phyloP scores from a whole-genome alignment of 495 filamentous ascomycete species.

The Diplogelasinospora grovesii region DNA sequence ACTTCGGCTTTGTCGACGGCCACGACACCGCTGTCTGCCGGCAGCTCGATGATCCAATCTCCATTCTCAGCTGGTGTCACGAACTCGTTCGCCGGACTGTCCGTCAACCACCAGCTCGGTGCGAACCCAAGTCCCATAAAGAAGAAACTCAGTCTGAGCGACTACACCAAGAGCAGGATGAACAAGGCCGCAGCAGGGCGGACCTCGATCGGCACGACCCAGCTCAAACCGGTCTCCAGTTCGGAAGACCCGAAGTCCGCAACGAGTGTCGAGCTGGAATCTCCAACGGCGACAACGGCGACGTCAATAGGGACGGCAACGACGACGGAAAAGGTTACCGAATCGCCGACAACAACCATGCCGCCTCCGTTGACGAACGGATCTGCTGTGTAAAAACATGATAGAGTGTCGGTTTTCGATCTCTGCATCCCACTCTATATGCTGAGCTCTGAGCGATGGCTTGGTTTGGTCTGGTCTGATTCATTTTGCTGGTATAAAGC shows the following conservation, averaged over 20 bases:
- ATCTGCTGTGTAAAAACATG: conserved; percentile 21
- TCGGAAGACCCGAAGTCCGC: conserved; percentile 39
- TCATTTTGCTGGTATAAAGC: no score
- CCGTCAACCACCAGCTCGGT: conserved; percentile 35
- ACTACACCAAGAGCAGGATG: conserved; percentile 54
- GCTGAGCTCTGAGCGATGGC: no score
- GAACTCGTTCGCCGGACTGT: conserved; percentile 36
- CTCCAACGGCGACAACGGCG: conserved; percentile 25
- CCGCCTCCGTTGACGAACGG: conserved; percentile 5
- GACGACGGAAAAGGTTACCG: no score
- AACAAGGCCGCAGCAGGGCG: conserved; percentile 37
- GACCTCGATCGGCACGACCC: conserved; percentile 26
- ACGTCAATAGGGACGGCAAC: conserved; percentile 20
- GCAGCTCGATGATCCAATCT: conserved; percentile 42
- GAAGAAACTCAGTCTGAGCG: conserved; percentile 70
- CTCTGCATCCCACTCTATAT: no score
- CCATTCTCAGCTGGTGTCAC: conserved; percentile 37
- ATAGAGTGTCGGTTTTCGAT: conserved; percentile 10
- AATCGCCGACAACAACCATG: no score
- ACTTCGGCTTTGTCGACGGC: conserved; percentile 22
- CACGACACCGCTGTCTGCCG: conserved; percentile 39
- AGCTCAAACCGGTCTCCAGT: conserved; percentile 27
- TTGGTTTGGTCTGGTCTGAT: no score
- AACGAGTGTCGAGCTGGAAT: conserved; percentile 24
- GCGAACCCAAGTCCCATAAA: conserved; percentile 55